Conservation (phyloP, 2,329 filamentous ascomycete species). For the Anisogramma anomala region DNA sequence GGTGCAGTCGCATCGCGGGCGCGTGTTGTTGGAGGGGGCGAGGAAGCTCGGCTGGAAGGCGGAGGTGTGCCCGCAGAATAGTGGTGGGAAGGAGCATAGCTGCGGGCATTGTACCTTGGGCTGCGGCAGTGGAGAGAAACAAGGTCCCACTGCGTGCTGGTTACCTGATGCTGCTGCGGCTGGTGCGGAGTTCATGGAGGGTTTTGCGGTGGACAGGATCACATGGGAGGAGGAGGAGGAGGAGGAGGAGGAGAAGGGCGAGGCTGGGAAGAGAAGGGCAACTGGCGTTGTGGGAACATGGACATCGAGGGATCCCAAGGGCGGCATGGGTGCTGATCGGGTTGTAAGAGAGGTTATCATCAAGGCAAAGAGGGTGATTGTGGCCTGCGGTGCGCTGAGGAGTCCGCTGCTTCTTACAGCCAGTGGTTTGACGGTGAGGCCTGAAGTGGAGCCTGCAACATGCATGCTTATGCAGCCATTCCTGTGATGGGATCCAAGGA, state of each 20-base stretch:
- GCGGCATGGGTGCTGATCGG: conserved; percentile 25
- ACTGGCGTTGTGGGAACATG: conserved; percentile 61
- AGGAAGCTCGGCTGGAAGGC: conserved; percentile 60
- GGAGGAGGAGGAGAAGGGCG: no score
- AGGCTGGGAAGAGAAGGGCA: conserved; percentile 33
- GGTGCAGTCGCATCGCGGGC: conserved; percentile 60
- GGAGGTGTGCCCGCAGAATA: conserved; percentile 63
- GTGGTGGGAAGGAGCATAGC: conserved; percentile 56
- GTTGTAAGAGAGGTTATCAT: conserved; percentile 51
- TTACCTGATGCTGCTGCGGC: conserved; percentile 63
- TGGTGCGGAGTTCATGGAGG: conserved; percentile 69
- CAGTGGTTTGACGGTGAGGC: conserved; percentile 54
- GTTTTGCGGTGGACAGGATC: conserved; percentile 57
- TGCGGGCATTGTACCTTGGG: conserved; percentile 51
- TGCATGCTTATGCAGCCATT: not conserved
- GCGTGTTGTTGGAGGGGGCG: conserved; percentile 57
- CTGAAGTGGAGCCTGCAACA: not conserved
- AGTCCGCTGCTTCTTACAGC: conserved; percentile 62
- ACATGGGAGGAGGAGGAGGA: conserved; percentile 46
- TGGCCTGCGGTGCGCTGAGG: conserved; percentile 61
- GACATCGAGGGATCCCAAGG: conserved; percentile 53
- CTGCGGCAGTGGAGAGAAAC: conserved; percentile 57
- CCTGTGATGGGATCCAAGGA: no score
- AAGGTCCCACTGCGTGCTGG: conserved; percentile 61
- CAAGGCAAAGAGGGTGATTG: conserved; percentile 63